Base-by-base conservation (phyloP, 139 green algal genomes). In the Chlamydomonas eustigma region DNA sequence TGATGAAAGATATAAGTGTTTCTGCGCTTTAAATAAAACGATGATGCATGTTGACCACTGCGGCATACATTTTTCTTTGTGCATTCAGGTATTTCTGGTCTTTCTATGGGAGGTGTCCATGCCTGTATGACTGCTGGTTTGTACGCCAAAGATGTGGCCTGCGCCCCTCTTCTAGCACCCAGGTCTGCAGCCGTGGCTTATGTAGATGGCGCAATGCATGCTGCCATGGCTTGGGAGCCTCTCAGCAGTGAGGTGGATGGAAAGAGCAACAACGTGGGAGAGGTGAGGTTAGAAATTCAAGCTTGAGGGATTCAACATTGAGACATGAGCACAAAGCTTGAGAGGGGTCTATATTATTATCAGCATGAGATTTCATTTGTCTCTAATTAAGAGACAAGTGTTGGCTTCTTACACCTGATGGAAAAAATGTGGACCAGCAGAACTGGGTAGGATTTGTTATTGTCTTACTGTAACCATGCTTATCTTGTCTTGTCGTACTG, bases 91-190 rank as follows among this genome's bases (percentile, higher is more conserved):
- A 85, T 94, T 72, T 86, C 76, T 50, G 92, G 93, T 1, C 85
- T 97, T 31, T 92, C 84, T 51, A 97, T 97, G 93, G 93, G 93
- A 1, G 93, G 91, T 8, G 92, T 97, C 37, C 93, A 97, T 79
- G 88, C 93, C 2, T 86, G 75, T 83, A 97, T 97, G 92, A 88
- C 88, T 0, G 87, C 90, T 2, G 81, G 75, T 0, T 78, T 96
- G 36, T 94, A 86, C 85, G 89, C 87, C 2, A 72, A 73, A 0
- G 74, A 83, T 2, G 75, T 96, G 34, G 88, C 91, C 1, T 85
- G 78, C 50, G 80, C 85, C 5, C 87, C 92, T 1, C 80, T 95
- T 77, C 81, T 97, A 67, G 83, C 92, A 25, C 92, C 92, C 1
- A 80, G 93, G 35, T 91, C 79, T 0, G 92, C 92, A 1, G 88